Conservation (phyloP, 257 asterid species). For the Leptodermis oblonga region DNA sequence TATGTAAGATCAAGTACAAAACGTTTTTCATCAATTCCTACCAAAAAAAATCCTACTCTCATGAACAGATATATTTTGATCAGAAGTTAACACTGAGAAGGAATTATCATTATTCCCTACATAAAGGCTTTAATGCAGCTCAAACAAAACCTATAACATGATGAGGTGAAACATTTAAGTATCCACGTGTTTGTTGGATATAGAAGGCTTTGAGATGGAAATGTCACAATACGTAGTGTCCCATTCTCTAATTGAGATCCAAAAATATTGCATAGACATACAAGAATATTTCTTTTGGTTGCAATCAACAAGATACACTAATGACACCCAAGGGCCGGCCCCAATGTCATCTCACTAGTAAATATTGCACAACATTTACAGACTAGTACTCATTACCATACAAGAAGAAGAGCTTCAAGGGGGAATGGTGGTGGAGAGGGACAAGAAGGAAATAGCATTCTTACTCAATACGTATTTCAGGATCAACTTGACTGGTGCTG, state of each 20-base stretch:
- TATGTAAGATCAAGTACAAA: background rate
- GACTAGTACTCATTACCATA: background rate
- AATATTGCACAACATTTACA: background rate
- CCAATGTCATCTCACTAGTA: background rate
- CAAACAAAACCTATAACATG: background rate
- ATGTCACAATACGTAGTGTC: background rate
- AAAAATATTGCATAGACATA: background rate
- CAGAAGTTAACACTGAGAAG: background rate
- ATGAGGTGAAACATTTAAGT: background rate
- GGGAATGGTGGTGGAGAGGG: background rate
- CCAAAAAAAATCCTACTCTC: background rate
- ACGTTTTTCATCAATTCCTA: background rate
- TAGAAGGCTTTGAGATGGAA: background rate
- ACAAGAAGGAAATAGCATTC: conserved; percentile 23
- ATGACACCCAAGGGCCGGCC: background rate
- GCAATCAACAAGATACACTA: background rate
- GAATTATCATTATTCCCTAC: background rate
- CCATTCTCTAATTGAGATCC: background rate
- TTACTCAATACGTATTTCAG: conserved; percentile 95
- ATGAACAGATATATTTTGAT: background rate
- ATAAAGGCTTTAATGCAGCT: background rate
- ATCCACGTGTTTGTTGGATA: background rate
- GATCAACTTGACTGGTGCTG: conserved; percentile 87
- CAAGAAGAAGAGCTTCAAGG: background rate
- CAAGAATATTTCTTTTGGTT: background rate